Conservation (phyloP, 495 filamentous ascomycete species). For the Penicillium maclennaniae region DNA sequence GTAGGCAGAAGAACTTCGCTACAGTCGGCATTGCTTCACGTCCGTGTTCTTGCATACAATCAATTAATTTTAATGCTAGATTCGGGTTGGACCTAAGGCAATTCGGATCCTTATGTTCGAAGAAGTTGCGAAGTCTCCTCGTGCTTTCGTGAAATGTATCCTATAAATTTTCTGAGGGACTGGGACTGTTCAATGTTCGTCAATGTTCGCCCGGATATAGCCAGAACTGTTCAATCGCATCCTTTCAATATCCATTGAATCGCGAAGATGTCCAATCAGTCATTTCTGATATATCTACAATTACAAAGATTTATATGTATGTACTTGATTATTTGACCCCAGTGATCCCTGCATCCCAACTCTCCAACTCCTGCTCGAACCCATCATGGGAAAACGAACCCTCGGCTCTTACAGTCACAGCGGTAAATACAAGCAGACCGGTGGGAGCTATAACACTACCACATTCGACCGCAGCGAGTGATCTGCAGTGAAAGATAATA, state of each 20-base stretch:
- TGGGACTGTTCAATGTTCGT: too few species aligned
- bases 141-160: too few species aligned
- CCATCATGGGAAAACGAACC: constrained; percentile 30
- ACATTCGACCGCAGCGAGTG: constrained; percentile 15
- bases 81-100: constrained; percentile 20
- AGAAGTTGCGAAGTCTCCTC: too few species aligned
- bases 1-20: constrained; percentile 11
- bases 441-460: background rate
- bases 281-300: too few species aligned
- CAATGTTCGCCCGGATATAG: background rate
- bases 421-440: background rate
- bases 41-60: constrained; percentile 27
- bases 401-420: constrained; percentile 22
- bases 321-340: too few species aligned
- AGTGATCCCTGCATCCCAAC: constrained; percentile 35
- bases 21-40: constrained; percentile 27
- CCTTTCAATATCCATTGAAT: too few species aligned
- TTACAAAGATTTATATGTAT: too few species aligned
- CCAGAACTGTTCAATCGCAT: background rate
- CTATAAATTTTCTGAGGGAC: too few species aligned
- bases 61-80: constrained; percentile 15
- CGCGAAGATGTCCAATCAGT: too few species aligned
- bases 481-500: constrained; percentile 17
- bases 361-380: constrained; percentile 37
- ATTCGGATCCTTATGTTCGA: constrained; percentile 16